A percentile compares a stretch with the other conserved stretches of the same genome.
These are phyloP conservation scores for Byssoonygena ceratinophila DNA, from an alignment of 2,329 filamentous ascomycete genomes.

Conservation along the genomic window DNA sequence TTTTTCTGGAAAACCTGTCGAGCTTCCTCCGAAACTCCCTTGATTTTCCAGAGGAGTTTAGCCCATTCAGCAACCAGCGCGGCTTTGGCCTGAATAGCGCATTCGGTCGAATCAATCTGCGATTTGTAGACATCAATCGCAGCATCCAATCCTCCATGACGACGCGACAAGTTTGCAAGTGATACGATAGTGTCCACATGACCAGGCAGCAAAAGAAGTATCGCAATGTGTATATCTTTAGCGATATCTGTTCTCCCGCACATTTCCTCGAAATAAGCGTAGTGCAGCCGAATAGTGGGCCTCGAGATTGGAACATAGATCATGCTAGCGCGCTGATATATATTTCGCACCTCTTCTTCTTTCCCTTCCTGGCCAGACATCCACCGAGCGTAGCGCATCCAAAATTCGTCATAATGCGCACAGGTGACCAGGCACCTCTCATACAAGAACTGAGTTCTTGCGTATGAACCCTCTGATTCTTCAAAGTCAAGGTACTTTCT, in stretches of 20 bases:
- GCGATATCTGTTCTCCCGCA: constrained; percentile 65
- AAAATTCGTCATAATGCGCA: constrained; percentile 94
- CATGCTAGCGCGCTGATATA: constrained; percentile 77
- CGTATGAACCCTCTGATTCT: constrained; percentile 68
- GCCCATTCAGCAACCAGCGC: constrained; percentile 84
- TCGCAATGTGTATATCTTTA: constrained; percentile 70
- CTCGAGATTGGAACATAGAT: constrained; percentile 78
- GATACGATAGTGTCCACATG: constrained; percentile 82
- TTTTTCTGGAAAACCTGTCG: constrained; percentile 75
- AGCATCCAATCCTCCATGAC: constrained; percentile 71
- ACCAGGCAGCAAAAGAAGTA: constrained; percentile 65
- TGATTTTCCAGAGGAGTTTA: constrained; percentile 72
- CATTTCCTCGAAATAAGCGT: constrained; percentile 90
- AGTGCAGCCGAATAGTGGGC: constrained; percentile 75
- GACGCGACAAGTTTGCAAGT: constrained; percentile 73
- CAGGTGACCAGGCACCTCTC: constrained; percentile 88
- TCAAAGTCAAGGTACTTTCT: constrained; percentile 95
- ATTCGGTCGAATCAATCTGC: constrained; percentile 62
- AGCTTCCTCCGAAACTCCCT: constrained; percentile 68
- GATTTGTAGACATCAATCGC: constrained; percentile 74
- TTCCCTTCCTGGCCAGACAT: constrained; percentile 72
- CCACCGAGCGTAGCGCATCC: constrained; percentile 95
- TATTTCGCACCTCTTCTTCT: constrained; percentile 80
- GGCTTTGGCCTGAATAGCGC: constrained; percentile 71
- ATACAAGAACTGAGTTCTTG: constrained; percentile 71